A percentile compares a stretch with the other conserved stretches of the same genome.
Evolutionary conservation across 306 rosid genomes (phyloP).

Genomic region (Vigna nakashimae): DNA sequence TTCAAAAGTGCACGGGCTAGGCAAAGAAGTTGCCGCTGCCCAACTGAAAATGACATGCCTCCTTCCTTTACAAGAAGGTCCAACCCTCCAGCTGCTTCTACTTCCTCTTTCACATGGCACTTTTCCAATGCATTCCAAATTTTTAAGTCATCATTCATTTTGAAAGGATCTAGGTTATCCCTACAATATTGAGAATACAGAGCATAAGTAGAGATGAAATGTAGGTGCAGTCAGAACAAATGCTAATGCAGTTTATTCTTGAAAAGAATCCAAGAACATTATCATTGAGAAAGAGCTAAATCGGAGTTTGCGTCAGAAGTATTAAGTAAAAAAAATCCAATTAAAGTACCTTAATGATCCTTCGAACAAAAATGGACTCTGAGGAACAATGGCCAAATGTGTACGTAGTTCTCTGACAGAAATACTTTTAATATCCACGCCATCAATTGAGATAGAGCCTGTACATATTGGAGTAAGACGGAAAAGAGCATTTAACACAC

Average conservation of each 20-base stretch:
- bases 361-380: constrained; percentile 90
- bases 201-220: constrained; percentile 14
- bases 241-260: constrained; percentile 28
- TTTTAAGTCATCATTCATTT: constrained; percentile 60
- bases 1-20: constrained; percentile 95
- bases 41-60: constrained; percentile 85
- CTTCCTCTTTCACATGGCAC: constrained; percentile 87
- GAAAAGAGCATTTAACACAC: constrained; percentile 92
- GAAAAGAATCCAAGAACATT: constrained; percentile 3
- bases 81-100: constrained; percentile 83
- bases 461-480: constrained; percentile 75
- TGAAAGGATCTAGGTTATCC: constrained; percentile 90
- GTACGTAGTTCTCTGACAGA: constrained; percentile 83
- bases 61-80: constrained; percentile 72
- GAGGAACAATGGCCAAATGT: constrained; percentile 94
- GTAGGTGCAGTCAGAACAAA: constrained; percentile 36
- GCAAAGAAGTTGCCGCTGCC: constrained; percentile 96
- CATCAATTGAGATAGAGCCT: constrained; percentile 79
- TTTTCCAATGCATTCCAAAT: constrained; percentile 86
- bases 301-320: constrained; percentile 28
- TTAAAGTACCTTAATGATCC: constrained; percentile 78
- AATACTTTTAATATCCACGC: constrained; percentile 65
- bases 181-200: constrained; percentile 48
- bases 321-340: constrained; percentile 13
- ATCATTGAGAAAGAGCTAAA: constrained; percentile 22